phyloP scores from a whole-genome alignment of 371 early-diverging fungal genomes.

The Rhizopus arrhizus region DNA sequence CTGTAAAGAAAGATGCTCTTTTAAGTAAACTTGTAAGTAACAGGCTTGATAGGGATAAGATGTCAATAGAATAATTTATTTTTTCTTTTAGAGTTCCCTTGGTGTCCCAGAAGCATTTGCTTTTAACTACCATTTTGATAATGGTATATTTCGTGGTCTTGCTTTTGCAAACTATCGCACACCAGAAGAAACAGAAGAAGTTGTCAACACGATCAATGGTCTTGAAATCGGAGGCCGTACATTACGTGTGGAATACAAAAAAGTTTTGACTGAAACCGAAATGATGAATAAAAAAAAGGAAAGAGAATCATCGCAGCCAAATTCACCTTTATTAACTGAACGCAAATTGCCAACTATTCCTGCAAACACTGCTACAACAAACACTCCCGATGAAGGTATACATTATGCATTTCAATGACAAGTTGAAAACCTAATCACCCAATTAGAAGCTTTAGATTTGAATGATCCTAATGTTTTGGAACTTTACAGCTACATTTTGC shows the following conservation, averaged over 20 bases:
- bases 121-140: conserved; percentile 83
- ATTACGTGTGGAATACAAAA: conserved; percentile 83
- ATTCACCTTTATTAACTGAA: conserved; percentile 17
- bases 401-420: neutral
- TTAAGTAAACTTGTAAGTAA: conserved; percentile 61
- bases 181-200: conserved; percentile 73
- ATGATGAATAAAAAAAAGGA: conserved; percentile 37
- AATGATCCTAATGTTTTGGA: conserved; percentile 70
- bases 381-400: conserved; percentile 24
- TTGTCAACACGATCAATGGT: conserved; percentile 69
- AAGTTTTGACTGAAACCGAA: conserved; percentile 43
- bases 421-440: neutral
- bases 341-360: conserved; percentile 20
- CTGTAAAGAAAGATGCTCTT: conserved; percentile 75
- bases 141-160: conserved; percentile 77
- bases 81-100: conserved; percentile 46
- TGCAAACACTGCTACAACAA: conserved; percentile 2
- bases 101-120: conserved; percentile 78
- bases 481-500: conserved; percentile 68
- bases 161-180: conserved; percentile 84
- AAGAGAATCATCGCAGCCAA: conserved; percentile 24
- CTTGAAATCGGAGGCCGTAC: conserved; percentile 73
- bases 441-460: conserved; percentile 58
- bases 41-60: neutral
- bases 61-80: neutral